phyloP scores from a whole-genome alignment of 345 rosid genomes.

The Garcia nutans region DNA sequence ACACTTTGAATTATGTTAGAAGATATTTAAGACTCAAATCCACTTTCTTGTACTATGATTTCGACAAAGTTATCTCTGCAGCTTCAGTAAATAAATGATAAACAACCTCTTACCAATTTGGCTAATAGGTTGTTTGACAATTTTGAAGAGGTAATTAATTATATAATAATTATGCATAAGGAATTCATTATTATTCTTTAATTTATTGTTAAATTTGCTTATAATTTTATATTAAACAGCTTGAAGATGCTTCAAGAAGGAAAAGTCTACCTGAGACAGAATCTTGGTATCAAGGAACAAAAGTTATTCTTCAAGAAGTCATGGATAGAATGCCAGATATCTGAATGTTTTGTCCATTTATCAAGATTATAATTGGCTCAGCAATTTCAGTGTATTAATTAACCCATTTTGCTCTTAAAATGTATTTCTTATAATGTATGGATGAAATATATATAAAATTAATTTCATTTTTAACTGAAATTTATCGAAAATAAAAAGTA shows the following conservation, averaged over 20 bases:
- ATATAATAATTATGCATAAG: too few species aligned
- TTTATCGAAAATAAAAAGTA: too few species aligned
- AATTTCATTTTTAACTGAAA: too few species aligned
- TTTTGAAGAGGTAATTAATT: constrained; percentile 56
- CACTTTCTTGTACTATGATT: constrained; percentile 70
- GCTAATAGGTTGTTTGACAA: constrained; percentile 83
- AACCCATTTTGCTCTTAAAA: not conserved
- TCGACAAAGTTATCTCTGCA: constrained; percentile 76
- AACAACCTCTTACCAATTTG: constrained; percentile 65
- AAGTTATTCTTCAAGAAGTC: constrained; percentile 62
- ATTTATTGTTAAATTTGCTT: not conserved
- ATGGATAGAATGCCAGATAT: constrained; percentile 57
- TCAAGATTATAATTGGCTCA: not conserved
- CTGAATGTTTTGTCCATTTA: constrained; percentile 6
- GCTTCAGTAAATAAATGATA: constrained; percentile 45
- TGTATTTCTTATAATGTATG: not conserved
- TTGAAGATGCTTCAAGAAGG: constrained; percentile 63
- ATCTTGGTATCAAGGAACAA: constrained; percentile 51
- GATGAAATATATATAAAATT: too few species aligned
- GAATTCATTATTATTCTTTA: not conserved
- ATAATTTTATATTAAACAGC: constrained; percentile 38
- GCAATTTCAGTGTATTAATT: not conserved
- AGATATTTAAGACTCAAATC: constrained; percentile 77
- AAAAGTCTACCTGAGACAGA: constrained; percentile 53
- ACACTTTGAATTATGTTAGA: constrained; percentile 67